phyloP scores from a whole-genome alignment of 2,329 filamentous ascomycete genomes.

The Neobulgaria alba region DNA sequence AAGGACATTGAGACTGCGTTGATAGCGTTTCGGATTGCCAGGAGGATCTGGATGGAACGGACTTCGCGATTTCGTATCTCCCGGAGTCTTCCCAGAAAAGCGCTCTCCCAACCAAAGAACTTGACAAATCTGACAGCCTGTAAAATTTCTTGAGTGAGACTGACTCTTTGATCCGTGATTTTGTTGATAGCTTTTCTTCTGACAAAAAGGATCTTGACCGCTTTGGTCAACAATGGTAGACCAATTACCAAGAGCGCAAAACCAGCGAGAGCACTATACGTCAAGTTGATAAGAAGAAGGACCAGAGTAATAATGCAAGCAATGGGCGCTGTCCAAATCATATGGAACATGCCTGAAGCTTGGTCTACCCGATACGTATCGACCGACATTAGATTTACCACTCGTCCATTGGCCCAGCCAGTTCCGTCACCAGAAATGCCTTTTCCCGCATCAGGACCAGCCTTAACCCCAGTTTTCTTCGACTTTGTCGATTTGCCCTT shows the following conservation, averaged over 20 bases:
- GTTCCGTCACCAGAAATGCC: conserved; percentile 59
- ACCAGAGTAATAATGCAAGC: conserved; percentile 69
- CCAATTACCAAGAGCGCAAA: conserved; percentile 74
- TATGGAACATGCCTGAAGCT: conserved; percentile 80
- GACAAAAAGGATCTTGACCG: conserved; percentile 67
- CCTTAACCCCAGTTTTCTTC: conserved; percentile 24
- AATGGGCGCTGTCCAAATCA: conserved; percentile 81
- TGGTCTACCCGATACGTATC: conserved; percentile 91
- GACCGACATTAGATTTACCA: conserved; percentile 90
- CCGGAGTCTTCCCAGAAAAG: conserved; percentile 70
- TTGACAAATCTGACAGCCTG: conserved; percentile 92
- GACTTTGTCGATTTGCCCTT: not conserved
- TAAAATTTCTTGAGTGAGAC: conserved; percentile 84
- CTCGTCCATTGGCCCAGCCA: conserved; percentile 88
- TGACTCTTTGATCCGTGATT: conserved; percentile 85
- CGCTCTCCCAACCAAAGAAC: conserved; percentile 90
- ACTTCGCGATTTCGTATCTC: conserved; percentile 72
- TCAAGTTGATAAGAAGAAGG: conserved; percentile 76
- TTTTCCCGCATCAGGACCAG: conserved; percentile 32
- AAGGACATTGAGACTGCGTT: conserved; percentile 51
- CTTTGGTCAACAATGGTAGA: conserved; percentile 67
- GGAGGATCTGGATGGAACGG: conserved; percentile 69
- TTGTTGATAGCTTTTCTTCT: conserved; percentile 80
- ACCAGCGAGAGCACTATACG: conserved; percentile 81
- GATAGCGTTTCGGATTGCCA: conserved; percentile 62